Conservation (phyloP, 1,284 basidiomycete genomes). For the Trametes pubescens region DNA sequence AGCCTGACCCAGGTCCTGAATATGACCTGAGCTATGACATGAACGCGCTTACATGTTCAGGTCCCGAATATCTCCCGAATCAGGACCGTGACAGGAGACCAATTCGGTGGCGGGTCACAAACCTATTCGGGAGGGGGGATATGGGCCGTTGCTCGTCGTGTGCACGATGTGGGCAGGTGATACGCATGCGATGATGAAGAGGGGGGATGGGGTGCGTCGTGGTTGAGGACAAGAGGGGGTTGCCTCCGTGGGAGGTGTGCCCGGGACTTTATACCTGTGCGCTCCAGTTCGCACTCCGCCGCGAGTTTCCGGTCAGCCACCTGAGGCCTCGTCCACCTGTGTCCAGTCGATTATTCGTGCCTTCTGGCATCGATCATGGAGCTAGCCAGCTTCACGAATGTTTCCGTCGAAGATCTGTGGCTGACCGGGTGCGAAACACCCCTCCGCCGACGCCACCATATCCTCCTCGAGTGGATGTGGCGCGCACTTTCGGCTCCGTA, state of each 20-base stretch:
- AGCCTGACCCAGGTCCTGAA: too few relatives aligned
- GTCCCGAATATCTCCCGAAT: too few relatives aligned
- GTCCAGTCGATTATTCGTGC: neutral
- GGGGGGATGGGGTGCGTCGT: neutral
- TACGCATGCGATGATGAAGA: neutral
- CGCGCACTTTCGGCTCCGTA: neutral
- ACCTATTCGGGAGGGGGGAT: too few relatives aligned
- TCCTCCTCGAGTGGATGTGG: neutral
- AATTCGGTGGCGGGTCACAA: too few relatives aligned
- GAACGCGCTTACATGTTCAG: too few relatives aligned
- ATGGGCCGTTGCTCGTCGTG: neutral
- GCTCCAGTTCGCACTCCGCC: constrained; percentile 22
- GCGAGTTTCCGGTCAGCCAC: constrained; percentile 16
- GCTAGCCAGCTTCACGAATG: neutral
- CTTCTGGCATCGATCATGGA: neutral
- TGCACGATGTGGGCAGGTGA: neutral
- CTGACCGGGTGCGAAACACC: neutral
- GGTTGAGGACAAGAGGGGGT: constrained; percentile 11
- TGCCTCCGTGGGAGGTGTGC: neutral
- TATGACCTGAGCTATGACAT: too few relatives aligned
- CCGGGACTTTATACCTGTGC: constrained; percentile 7
- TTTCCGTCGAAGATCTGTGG: neutral
- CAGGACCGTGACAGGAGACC: too few relatives aligned
- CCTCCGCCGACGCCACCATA: neutral
- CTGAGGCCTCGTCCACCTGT: neutral